Evolutionary conservation across 306 rosid species (phyloP), one percentile per base, ranked within the genome.

Genomic region (Dryas octopetala): DNA sequence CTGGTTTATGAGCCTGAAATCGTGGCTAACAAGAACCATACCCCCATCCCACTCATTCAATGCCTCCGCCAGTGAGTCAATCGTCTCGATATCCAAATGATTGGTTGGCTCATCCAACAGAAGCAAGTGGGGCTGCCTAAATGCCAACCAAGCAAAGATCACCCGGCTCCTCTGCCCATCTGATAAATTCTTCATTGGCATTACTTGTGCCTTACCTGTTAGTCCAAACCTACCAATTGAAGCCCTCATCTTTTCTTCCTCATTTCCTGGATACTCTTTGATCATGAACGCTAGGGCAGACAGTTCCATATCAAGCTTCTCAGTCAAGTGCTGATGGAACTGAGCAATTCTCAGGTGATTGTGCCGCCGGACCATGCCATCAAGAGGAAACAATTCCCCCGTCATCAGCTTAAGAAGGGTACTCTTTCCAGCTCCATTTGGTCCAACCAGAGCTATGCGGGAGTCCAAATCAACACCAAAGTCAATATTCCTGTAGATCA

Each of bases 41-140:
- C 99, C 99, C 59, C 99, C 99, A 70, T 96, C 99, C 99, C 99
- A 92, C 83, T 96, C 99, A 53, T 96, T 96, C 89, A 96, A 70
- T 28, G 99, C 99, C 76, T 92, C 99, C 0, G 99, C 99, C 83
- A 96, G 74, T 0, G 99, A 96, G 83, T 96, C 99, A 0, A 96
- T 96, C 32, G 98, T 96, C 85, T 96, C 98, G 5, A 92, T 96
- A 85, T 96, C 99, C 83, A 96, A 92, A 77, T 96, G 99, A 66
- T 96, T 92, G 7, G 98, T 96, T 17, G 99, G 99, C 84, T 96
- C 99, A 75, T 96, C 98, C 77, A 96, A 78, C 12, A 96, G 86
- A 67, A 96, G 91, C 85, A 96, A 6, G 43, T 96, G 98, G 44
- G 99, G 99, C 78, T 96, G 97, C 76, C 98, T 86, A 75, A 74